Conservation (phyloP, 78 protist genomes). For the Tieghemostelium lacteum region DNA sequence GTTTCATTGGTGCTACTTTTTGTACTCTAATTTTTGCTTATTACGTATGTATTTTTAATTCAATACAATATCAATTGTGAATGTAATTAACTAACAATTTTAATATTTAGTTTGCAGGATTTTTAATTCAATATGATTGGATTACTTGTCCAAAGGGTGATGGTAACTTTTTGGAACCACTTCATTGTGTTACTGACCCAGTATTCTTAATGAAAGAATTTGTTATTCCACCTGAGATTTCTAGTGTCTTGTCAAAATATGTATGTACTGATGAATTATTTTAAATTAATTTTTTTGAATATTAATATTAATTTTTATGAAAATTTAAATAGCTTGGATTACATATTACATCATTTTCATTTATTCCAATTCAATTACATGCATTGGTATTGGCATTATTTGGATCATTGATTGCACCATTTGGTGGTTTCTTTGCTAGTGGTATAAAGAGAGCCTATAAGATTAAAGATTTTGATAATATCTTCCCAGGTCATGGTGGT, state of each 20-base stretch:
- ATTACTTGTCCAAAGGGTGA: constrained; percentile 60
- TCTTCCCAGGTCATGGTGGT: constrained; percentile 98
- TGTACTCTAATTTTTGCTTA: constrained; percentile 89
- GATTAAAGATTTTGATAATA: constrained; percentile 94
- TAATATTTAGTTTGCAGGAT: constrained; percentile 26
- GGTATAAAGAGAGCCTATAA: constrained; percentile 97
- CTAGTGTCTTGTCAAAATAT: constrained; percentile 20
- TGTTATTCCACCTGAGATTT: constrained; percentile 40
- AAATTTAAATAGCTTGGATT: constrained; percentile 38
- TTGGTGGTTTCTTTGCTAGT: constrained; percentile 98
- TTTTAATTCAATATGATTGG: constrained; percentile 61
- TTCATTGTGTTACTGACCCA: constrained; percentile 52
- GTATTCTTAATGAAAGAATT: constrained; percentile 51
- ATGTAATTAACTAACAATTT: background rate
- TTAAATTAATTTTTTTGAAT: background rate
- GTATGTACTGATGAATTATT: background rate
- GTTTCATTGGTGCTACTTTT: constrained; percentile 94
- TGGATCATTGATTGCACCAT: constrained; percentile 96
- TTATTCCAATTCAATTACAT: constrained; percentile 88
- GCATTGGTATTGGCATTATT: constrained; percentile 88
- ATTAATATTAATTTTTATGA: background rate
- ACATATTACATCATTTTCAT: background rate
- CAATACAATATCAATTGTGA: background rate
- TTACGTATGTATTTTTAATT: constrained; percentile 46
- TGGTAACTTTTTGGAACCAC: constrained; percentile 45